Conservation (phyloP, 2,329 filamentous ascomycete species). For the Pezicula radicicola region DNA sequence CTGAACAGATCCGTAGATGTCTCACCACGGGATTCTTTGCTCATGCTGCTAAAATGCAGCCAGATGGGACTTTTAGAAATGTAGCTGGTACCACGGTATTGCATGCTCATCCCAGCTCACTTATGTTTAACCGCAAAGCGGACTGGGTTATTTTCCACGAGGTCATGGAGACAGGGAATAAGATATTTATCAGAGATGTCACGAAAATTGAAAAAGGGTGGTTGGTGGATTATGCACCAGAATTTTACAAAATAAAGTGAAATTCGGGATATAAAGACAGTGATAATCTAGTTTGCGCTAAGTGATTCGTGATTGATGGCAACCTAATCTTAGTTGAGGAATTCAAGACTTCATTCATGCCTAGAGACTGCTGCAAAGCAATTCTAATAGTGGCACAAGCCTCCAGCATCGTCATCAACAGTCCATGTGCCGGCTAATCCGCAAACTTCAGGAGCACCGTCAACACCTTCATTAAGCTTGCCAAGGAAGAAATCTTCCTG, state of each 20-base stretch:
- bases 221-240: constrained; percentile 83
- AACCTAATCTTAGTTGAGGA: no score
- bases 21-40: constrained; percentile 90
- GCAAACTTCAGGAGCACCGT: constrained; percentile 41
- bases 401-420: constrained; percentile 76
- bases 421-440: constrained; percentile 85
- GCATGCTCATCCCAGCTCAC: constrained; percentile 84
- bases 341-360: no score
- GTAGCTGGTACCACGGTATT: constrained; percentile 76
- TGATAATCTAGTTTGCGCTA: background rate
- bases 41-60: constrained; percentile 89
- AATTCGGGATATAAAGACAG: background rate
- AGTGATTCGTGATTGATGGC: no score
- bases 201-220: constrained; percentile 94
- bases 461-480: constrained; percentile 41
- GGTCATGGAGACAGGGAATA: constrained; percentile 82
- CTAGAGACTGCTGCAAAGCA: no score
- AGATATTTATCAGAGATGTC: constrained; percentile 87
- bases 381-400: constrained; percentile 33
- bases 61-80: constrained; percentile 85
- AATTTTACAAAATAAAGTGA: constrained; percentile 66
- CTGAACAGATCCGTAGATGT: constrained; percentile 78
- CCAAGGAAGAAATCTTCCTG: constrained; percentile 56
- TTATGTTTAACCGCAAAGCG: constrained; percentile 95
- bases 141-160: constrained; percentile 97